Evolutionary conservation across 768 basidiomycete genomes (phyloP).

Genomic region (Hygrophoropsis aurantiaca): DNA sequence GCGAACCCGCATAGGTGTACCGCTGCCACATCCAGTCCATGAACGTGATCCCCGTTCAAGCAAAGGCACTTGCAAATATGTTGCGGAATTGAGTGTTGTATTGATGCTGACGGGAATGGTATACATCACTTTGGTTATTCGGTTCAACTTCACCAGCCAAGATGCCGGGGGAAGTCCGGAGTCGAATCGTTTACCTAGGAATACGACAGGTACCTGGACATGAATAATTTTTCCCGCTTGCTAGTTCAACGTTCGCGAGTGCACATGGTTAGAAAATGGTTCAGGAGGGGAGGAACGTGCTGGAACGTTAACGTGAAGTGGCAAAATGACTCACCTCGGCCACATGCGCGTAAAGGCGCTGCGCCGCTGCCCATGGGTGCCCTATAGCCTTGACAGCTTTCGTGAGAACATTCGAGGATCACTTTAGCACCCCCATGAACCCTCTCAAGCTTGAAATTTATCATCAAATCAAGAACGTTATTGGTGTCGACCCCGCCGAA

Average conservation of each 20-base stretch:
- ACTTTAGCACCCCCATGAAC: slow-evolving; percentile 95
- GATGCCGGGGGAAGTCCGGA: background rate
- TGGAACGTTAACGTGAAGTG: slow-evolving; percentile 17
- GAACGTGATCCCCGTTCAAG: slow-evolving; percentile 48
- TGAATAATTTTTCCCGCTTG: slow-evolving; percentile 32
- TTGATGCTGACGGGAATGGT: slow-evolving; percentile 45
- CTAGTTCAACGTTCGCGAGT: slow-evolving; percentile 29
- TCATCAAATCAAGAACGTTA: slow-evolving; percentile 99
- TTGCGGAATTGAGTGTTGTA: slow-evolving; percentile 58
- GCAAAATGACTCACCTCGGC: too few species aligned
- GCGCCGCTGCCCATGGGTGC: slow-evolving; percentile 49
- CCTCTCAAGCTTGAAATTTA: slow-evolving; percentile 98
- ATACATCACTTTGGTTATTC: slow-evolving; percentile 43
- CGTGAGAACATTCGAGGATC: too few species aligned
- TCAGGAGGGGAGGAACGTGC: background rate
- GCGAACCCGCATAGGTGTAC: slow-evolving; percentile 60
- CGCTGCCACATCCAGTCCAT: slow-evolving; percentile 39
- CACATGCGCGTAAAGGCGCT: slow-evolving; percentile 54
- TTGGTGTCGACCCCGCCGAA: slow-evolving; percentile 99
- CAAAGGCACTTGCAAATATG: slow-evolving; percentile 54
- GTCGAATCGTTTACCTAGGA: slow-evolving; percentile 33
- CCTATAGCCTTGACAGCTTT: slow-evolving; percentile 41
- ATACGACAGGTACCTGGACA: slow-evolving; percentile 44
- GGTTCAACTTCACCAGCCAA: background rate
- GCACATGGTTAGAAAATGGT: slow-evolving; percentile 39